These are phyloP conservation scores for Penicillium sp. DNA, from an alignment of 2,329 filamentous ascomycete genomes.

Conservation along the genomic window DNA sequence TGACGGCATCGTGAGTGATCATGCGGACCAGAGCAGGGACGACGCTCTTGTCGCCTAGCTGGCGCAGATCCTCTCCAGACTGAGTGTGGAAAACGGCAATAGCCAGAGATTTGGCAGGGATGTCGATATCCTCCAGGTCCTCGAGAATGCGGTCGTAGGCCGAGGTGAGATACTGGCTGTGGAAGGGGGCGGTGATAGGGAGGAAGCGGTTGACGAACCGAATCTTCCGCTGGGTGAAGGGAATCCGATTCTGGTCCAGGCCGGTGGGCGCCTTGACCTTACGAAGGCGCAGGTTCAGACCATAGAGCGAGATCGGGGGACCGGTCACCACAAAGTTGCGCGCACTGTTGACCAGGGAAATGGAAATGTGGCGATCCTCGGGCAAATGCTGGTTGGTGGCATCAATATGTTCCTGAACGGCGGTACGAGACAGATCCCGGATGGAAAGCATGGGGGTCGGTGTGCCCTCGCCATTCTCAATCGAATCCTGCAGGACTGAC, in stretches of 20 bases:
- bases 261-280: constrained; percentile 98
- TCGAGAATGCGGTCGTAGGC: constrained; percentile 78
- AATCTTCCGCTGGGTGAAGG: constrained; percentile 91
- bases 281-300: constrained; percentile 87
- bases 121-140: constrained; percentile 76
- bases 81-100: constrained; percentile 89
- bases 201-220: constrained; percentile 96
- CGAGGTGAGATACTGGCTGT: constrained; percentile 85
- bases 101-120: constrained; percentile 66
- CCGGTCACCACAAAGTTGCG: constrained; percentile 96
- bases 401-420: constrained; percentile 94
- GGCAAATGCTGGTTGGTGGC: constrained; percentile 95
- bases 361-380: constrained; percentile 83
- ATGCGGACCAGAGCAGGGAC: constrained; percentile 82
- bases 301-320: constrained; percentile 90
- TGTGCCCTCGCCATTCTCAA: constrained; percentile 88
- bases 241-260: constrained; percentile 88
- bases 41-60: constrained; percentile 66
- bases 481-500: constrained; percentile 82
- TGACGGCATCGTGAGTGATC: constrained; percentile 88
- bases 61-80: constrained; percentile 76
- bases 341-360: constrained; percentile 94
- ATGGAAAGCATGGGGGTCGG: constrained; percentile 98
- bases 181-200: constrained; percentile 95
- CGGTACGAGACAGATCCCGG: constrained; percentile 77